phyloP scores from a whole-genome alignment of 768 basidiomycete species.

The Nidula microcarpa region DNA sequence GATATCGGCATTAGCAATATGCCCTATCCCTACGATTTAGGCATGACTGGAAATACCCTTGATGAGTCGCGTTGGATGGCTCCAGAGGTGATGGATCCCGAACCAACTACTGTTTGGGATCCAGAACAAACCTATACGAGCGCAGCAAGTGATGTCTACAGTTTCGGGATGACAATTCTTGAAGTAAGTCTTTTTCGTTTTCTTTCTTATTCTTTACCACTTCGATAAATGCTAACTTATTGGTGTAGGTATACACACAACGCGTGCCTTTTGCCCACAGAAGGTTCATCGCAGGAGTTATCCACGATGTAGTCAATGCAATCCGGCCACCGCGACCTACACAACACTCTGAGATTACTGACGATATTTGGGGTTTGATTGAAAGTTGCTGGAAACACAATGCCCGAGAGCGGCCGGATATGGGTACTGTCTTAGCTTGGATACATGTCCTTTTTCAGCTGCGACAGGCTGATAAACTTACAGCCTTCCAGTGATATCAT shows the following conservation, averaged over 20 bases:
- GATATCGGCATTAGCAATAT: slow-evolving; percentile 14
- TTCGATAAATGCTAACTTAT: too few relatives aligned
- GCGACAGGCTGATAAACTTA: too few relatives aligned
- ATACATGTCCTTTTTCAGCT: neutral
- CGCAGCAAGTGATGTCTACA: slow-evolving; percentile 14
- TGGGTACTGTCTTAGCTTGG: neutral
- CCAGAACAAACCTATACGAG: neutral
- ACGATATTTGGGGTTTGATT: neutral
- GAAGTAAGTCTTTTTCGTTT: slow-evolving; percentile 9
- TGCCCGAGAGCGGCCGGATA: neutral
- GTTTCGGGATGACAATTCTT: slow-evolving; percentile 20
- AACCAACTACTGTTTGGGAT: neutral
- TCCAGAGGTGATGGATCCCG: slow-evolving; percentile 14
- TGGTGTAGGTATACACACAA: neutral
- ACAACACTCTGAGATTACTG: neutral
- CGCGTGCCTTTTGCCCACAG: neutral
- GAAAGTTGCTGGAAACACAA: neutral
- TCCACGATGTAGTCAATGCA: neutral
- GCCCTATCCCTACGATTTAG: slow-evolving; percentile 2
- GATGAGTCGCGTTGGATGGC: slow-evolving; percentile 16
- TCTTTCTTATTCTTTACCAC: neutral
- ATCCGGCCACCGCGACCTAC: neutral
- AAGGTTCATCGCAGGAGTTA: neutral
- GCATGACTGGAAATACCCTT: slow-evolving; percentile 2
- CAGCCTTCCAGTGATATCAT: too few relatives aligned